Base-by-base conservation (phyloP, 208 protist species). In the Leishmania braziliensis region DNA sequence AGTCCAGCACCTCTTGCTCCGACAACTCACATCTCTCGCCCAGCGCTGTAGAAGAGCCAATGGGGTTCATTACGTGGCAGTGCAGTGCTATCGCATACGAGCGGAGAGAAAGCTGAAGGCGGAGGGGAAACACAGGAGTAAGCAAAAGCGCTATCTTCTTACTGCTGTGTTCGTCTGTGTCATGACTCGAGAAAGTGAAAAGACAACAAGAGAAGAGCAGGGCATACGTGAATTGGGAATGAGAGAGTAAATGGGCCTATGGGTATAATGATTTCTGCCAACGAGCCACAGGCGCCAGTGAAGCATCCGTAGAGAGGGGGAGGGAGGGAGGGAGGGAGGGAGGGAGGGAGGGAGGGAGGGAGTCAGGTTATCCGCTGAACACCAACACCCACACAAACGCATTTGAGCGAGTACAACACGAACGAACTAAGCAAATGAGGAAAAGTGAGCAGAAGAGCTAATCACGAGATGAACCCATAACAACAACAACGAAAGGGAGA, bases 1-100 rank as follows among this genome's bases (percentile, higher is more conserved):
- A 84, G 29, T 50, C 6, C 46, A 79, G 54, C 5, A 84, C 81
- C 18, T 75, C 75, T 2, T 43, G 20, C 51, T 76, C 54, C 18
- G 81, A 71, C 43, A 84, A 23, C 75, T 80, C 81, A 29, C 23
- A 39, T 51, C 8, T 48, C 33, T 39, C 56, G 29, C 20, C 39
- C 9, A 63, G 6, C 20, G 50, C 20, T 63, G 29, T 18, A 20
- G 56, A 46, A 36, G 74, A 26, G 8, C 16, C 29, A 8, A 39
- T 66, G 56, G 23, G 2, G 39, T 65, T n/a, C 74, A 77, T 77
- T 50, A 23, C 53, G 39, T 29, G 36, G 16, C n/a, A 26, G 14
- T 14, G 53, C 51, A 62, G 51, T 14, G 16, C 46, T 8, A 46
- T 10, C 10, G 33, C 48, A 76, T 73, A 73, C 46, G 46, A 73